phyloP scores from a whole-genome alignment of 805 yeast genomes.

The Candida hungchunana region DNA sequence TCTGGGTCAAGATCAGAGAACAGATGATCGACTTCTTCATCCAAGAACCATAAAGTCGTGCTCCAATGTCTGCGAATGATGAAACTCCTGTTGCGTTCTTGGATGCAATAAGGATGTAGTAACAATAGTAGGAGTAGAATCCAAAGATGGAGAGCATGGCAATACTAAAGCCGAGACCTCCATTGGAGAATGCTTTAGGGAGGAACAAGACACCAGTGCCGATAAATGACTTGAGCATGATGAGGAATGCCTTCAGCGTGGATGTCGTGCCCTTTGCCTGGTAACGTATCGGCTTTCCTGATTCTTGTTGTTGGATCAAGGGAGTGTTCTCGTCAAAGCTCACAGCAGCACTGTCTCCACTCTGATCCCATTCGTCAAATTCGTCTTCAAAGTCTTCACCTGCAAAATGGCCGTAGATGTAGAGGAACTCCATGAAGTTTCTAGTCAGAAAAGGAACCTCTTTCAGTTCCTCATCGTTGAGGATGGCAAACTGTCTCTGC shows the following conservation, averaged over 20 bases:
- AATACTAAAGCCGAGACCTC: slow-evolving; percentile 62
- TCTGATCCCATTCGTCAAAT: slow-evolving; percentile 40
- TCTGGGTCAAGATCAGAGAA: slow-evolving; percentile 66
- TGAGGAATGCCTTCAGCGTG: slow-evolving; percentile 64
- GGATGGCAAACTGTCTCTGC: slow-evolving; percentile 21
- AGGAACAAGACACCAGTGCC: slow-evolving; percentile 74
- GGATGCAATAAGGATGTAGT: slow-evolving; percentile 55
- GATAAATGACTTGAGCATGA: slow-evolving; percentile 68
- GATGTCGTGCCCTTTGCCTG: slow-evolving; percentile 62
- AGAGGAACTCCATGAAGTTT: slow-evolving; percentile 72
- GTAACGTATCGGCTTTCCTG: slow-evolving; percentile 12
- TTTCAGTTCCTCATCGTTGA: slow-evolving; percentile 27
- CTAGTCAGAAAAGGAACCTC: slow-evolving; percentile 52
- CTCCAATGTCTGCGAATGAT: slow-evolving; percentile 78
- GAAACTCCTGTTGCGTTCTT: slow-evolving; percentile 59
- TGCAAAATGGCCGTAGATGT: slow-evolving; percentile 82
- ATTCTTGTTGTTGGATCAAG: slow-evolving; percentile 17
- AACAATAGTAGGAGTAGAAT: slow-evolving; percentile 72
- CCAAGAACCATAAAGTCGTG: slow-evolving; percentile 56
- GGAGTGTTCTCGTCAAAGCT: slow-evolving; percentile 27
- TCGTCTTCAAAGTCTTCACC: slow-evolving; percentile 81
- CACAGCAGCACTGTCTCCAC: slow-evolving; percentile 23
- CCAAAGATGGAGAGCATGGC: slow-evolving; percentile 56
- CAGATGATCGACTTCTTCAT: slow-evolving; percentile 58
- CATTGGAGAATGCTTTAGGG: slow-evolving; percentile 67